Percentiles rank a stretch among this genome's conserved stretches.
Evolutionary conservation across 2,329 filamentous ascomycete species (phyloP).

Genomic region (Xylaria sp.): DNA sequence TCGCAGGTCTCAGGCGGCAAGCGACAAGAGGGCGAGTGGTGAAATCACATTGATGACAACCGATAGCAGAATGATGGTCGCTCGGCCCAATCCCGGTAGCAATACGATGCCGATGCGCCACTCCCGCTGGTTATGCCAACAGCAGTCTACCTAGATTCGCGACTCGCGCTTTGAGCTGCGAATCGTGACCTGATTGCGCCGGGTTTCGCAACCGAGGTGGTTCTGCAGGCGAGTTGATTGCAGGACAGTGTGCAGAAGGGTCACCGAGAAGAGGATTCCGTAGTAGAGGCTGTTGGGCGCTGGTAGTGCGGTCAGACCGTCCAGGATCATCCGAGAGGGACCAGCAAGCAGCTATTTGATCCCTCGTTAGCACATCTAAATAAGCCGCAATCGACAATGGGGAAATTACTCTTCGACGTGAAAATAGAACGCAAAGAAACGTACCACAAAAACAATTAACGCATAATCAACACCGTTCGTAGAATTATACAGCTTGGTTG

Average conservation of each 20-base stretch:
- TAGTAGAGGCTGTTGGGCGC: background rate
- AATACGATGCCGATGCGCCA: constrained; percentile 36
- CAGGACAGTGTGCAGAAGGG: constrained; percentile 5
- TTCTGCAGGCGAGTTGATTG: background rate
- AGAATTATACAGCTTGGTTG: constrained; percentile 9
- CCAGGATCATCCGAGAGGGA: constrained; percentile 22
- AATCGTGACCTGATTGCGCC: background rate
- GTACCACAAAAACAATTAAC: constrained; percentile 14
- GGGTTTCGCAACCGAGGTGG: background rate
- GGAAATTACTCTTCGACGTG: background rate
- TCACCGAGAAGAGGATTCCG: constrained; percentile 2
- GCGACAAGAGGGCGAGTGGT: constrained; percentile 23
- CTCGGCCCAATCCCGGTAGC: constrained; percentile 34
- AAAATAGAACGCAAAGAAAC: background rate
- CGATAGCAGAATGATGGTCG: constrained; percentile 30
- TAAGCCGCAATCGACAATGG: background rate
- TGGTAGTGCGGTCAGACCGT: constrained; percentile 18
- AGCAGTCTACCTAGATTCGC: constrained; percentile 1
- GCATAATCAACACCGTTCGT: constrained; percentile 5
- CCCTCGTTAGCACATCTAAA: constrained; percentile 9
- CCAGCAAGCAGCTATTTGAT: constrained; percentile 15
- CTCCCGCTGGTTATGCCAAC: constrained; percentile 30
- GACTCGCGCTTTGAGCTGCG: background rate
- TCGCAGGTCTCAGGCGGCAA: constrained; percentile 7
- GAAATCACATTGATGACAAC: constrained; percentile 41